A percentile compares a stretch with the other conserved stretches of the same genome.
phyloP scores from a whole-genome alignment of 768 basidiomycete genomes.

The Hygrophoropsis aurantiaca region DNA sequence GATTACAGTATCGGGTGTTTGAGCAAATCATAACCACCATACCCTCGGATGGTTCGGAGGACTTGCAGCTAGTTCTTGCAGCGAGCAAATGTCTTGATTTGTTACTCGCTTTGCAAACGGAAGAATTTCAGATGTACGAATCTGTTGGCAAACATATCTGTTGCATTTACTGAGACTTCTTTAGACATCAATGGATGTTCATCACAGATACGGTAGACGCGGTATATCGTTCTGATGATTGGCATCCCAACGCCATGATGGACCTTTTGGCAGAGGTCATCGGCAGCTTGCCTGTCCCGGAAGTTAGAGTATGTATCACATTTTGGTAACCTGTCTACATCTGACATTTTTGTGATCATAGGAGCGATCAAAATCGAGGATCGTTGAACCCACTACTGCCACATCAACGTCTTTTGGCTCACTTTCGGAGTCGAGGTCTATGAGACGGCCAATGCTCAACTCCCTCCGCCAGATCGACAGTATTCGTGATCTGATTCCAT shows the following conservation, averaged over 20 bases:
- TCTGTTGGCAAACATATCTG: neutral
- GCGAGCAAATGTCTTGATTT: constrained; percentile 95
- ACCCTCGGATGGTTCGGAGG: constrained; percentile 83
- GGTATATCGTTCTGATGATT: constrained; percentile 81
- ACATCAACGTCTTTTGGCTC: constrained; percentile 18
- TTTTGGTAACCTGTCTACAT: neutral
- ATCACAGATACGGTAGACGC: constrained; percentile 97
- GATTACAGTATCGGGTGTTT: constrained; percentile 78
- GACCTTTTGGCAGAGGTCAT: constrained; percentile 87
- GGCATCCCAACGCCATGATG: constrained; percentile 84
- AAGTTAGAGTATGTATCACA: constrained; percentile 24
- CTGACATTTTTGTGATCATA: constrained; percentile 2
- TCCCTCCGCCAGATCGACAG: constrained; percentile 75
- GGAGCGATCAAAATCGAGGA: constrained; percentile 27
- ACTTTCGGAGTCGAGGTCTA: constrained; percentile 39
- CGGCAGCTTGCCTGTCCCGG: constrained; percentile 57
- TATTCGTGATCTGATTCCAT: constrained; percentile 81
- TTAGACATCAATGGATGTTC: constrained; percentile 97
- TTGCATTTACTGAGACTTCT: constrained; percentile 6
- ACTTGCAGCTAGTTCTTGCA: constrained; percentile 77
- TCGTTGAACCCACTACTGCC: constrained; percentile 19
- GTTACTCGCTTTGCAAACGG: constrained; percentile 88
- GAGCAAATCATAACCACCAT: constrained; percentile 72
- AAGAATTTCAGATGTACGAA: constrained; percentile 93
- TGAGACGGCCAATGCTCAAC: constrained; percentile 75